These are phyloP conservation scores for Sideroxylon spinosum DNA, from an alignment of 179 eudicot genomes.

Conservation along the genomic window DNA sequence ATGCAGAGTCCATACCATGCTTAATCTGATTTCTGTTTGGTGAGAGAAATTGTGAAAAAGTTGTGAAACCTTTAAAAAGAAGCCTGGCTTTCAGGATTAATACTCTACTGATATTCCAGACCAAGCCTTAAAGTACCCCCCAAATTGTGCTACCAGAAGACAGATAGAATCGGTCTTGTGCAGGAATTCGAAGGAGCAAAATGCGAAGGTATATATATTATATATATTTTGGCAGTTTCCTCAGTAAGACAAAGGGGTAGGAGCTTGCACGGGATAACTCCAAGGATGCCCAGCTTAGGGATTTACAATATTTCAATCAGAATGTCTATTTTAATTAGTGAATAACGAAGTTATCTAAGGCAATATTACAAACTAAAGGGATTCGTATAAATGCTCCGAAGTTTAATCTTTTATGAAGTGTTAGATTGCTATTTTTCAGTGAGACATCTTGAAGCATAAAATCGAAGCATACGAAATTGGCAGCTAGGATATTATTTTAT, in stretches of 20 bases:
- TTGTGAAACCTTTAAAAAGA: no score
- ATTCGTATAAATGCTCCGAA: background rate
- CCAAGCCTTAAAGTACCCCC: background rate
- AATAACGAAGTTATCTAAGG: background rate
- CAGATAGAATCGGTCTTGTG: slow-evolving; percentile 1
- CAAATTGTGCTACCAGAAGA: background rate
- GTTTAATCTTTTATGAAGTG: background rate
- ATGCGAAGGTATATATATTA: no score
- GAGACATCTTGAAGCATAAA: background rate
- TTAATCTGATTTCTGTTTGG: background rate
- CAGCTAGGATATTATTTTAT: no score
- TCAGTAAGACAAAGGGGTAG: slow-evolving; percentile 8
- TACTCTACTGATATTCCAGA: no score
- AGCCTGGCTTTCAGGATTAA: no score
- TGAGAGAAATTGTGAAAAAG: background rate
- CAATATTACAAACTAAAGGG: background rate
- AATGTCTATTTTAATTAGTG: background rate
- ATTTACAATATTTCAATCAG: slow-evolving; percentile 5
- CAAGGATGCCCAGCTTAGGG: slow-evolving; percentile 16
- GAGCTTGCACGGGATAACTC: slow-evolving; percentile 2
- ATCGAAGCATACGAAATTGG: background rate
- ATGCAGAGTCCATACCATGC: slow-evolving; percentile 17
- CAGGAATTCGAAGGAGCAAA: slow-evolving; percentile 16
- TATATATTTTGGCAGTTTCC: background rate
- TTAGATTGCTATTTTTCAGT: background rate